Percentiles rank a stretch among this genome's conserved stretches.
phyloP scores from a whole-genome alignment of 352 stramenopile genomes.

The Phytophthora brassicae region DNA sequence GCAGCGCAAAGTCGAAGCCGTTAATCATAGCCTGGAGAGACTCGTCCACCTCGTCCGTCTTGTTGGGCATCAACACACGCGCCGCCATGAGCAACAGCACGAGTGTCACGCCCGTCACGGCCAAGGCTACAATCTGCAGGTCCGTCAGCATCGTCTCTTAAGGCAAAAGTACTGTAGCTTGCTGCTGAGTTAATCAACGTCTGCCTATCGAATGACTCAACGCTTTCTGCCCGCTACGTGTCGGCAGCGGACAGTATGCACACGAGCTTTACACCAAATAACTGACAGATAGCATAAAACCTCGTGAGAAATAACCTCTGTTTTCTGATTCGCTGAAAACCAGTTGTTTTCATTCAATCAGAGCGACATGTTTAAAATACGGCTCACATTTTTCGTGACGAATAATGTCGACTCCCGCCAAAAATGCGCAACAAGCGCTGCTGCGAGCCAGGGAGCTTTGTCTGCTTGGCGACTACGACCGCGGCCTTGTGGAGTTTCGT shows the following conservation, averaged over 20 bases:
- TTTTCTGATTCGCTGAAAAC: background rate
- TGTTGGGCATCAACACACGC: slow-evolving; percentile 71
- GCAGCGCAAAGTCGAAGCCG: slow-evolving; percentile 86
- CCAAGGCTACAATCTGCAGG: slow-evolving; percentile 70
- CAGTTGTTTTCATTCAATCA: slow-evolving; percentile 18
- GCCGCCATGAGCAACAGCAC: slow-evolving; percentile 65
- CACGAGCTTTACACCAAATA: background rate
- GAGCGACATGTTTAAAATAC: too few relatives aligned
- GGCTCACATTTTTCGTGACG: too few relatives aligned
- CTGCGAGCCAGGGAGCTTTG: slow-evolving; percentile 64
- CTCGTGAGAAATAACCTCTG: background rate
- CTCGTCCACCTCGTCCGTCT: slow-evolving; percentile 69
- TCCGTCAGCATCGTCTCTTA: slow-evolving; percentile 51
- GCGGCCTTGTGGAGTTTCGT: slow-evolving; percentile 45
- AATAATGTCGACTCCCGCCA: background rate
- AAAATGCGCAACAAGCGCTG: slow-evolving; percentile 31
- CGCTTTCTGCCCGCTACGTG: slow-evolving; percentile 34
- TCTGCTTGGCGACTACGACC: slow-evolving; percentile 63
- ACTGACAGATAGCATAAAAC: background rate
- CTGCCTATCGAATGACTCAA: slow-evolving; percentile 30
- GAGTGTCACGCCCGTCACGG: slow-evolving; percentile 59
- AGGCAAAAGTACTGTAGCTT: too few relatives aligned
- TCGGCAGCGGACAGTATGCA: slow-evolving; percentile 18
- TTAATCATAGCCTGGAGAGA: slow-evolving; percentile 89
- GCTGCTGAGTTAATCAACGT: too few relatives aligned